Evolutionary conservation across 257 asterid species (phyloP), one percentile per base, ranked within the genome.

Genomic region (Ocimum tenuiflorum): DNA sequence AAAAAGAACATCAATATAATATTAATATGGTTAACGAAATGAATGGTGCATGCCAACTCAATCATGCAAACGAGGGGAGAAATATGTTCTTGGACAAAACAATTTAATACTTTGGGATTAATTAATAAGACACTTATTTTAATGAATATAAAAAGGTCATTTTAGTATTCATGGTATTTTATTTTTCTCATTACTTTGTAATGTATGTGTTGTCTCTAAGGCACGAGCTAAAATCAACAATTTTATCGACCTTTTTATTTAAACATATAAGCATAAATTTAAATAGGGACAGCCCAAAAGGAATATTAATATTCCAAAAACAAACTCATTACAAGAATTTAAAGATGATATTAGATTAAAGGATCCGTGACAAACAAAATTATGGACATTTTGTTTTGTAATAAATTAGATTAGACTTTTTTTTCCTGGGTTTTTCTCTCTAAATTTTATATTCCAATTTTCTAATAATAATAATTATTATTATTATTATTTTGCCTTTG

Each of bases 361-460:
- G 15, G 53, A 35, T 74, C 78, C 75, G 70, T 79, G 82, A 77
- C 77, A 52, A 70, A 60, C 67, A 67, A 52, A 79, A 73, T 73
- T 56, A 84, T 86, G 84, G 61, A 58, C 70, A 51, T 76, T 79
- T 86, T 79, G 83, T 81, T 82, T 64, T 59, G 29, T 83, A 70
- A 46, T 60, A 62, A 73, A 61, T 46, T 51, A 41, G 63, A 46
- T 68, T 53, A 29, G 71, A 68, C 65, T 67, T n/a, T 4, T 24
- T 24, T 24, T 24, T 4, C 4, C 4, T 24, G 7, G 7, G 8
- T 36, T 33, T 3, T 33, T 36, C 2, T 36, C 1, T 36, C 8
- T 36, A 6, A 36, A 7, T 36, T 6, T 54, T 13, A 3, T 55
- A 55, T 22, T 29, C n/a, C n/a, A n/a, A n/a, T n/a, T n/a, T n/a